Percentiles rank a stretch among this genome's conserved stretches.
Evolutionary conservation across 148 eudicot genomes (phyloP).

Genomic region (Rhododendron simsii): DNA sequence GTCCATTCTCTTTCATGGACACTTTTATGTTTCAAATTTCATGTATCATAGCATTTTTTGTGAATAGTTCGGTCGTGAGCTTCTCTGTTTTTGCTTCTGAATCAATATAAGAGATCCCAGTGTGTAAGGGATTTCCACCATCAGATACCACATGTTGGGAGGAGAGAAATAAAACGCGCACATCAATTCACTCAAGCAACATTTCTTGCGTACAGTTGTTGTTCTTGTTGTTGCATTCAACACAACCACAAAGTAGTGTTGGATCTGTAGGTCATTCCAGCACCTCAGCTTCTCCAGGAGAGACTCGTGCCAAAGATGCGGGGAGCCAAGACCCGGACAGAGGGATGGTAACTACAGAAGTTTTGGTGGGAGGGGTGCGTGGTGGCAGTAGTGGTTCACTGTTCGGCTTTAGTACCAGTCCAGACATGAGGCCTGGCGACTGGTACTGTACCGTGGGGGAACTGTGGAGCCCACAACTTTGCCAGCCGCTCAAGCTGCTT

Average conservation of each 20-base stretch:
- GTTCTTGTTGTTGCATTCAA: too few species aligned
- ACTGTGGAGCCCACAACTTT: constrained; percentile 95
- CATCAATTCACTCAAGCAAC: too few species aligned
- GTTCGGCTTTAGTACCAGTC: constrained; percentile 56
- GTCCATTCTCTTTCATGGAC: too few species aligned
- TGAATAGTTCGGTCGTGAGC: too few species aligned
- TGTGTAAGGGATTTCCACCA: too few species aligned
- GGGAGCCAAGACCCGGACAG: constrained; percentile 47
- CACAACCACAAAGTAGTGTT: neutral
- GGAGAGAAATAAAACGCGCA: too few species aligned
- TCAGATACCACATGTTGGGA: too few species aligned
- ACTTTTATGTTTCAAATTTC: too few species aligned
- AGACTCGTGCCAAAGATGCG: constrained; percentile 94
- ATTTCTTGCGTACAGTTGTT: too few species aligned
- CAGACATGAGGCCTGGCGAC: constrained; percentile 96
- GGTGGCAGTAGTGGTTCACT: constrained; percentile 14
- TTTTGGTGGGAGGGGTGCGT: constrained; percentile 25
- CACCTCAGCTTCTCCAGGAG: constrained; percentile 91
- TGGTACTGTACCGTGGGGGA: constrained; percentile 85
- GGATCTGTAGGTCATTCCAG: constrained; percentile 93
- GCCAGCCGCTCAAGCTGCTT: constrained; percentile 96
- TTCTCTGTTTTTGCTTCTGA: too few species aligned
- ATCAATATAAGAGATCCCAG: too few species aligned
- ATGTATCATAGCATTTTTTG: too few species aligned
- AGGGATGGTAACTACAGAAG: constrained; percentile 20